Base-by-base conservation (phyloP, 208 protist species). In the Sergeia podlipaevii region DNA sequence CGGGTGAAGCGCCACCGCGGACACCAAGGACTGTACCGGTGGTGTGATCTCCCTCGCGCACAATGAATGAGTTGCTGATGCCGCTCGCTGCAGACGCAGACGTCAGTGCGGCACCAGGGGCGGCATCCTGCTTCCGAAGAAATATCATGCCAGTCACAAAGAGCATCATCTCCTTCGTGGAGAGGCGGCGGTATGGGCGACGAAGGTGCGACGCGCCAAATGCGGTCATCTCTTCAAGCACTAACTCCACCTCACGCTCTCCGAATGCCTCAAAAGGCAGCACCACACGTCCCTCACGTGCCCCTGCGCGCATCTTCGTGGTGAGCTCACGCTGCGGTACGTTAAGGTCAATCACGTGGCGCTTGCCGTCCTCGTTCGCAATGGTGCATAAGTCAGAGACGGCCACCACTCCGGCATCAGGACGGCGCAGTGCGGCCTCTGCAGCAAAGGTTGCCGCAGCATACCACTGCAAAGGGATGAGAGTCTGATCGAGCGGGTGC, bases 181-280 rank as follows among this genome's bases (percentile, higher is more conserved):
- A 85, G 10, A 94, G 32, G 21, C 76, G 66, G 28, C 87, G 77
- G 69, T 84, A 94, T 30, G 78, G 86, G 28, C 86, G 73, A 20
- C 80, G 76, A 28, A 83, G 27, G 23, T 75, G 83, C 24, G 77
- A 85, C 33, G 46, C 61, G 17, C 80, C 76, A 24, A 68, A 60
- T 8, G 72, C 64, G 23, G 89, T 42, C 29, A 89, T 51, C 32
- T 89, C 85, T 20, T 80, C 75, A 17, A 79, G 11, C 10, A 85
- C 49, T 4, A 85, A 44, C 63, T 90, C 79, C 15, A 89, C 63
- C 59, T 93, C 80, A 24, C 80, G 70, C 30, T 70, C 65, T 0
- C 85, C 85, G n/a, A n/a, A 30, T 57, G 28, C 20, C 65, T 17
- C 4, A 23, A 41, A 11, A 23, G 21, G 63, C 62, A 77, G 21